Base-by-base conservation (phyloP, 768 basidiomycete genomes). In the Lentinula sp. region DNA sequence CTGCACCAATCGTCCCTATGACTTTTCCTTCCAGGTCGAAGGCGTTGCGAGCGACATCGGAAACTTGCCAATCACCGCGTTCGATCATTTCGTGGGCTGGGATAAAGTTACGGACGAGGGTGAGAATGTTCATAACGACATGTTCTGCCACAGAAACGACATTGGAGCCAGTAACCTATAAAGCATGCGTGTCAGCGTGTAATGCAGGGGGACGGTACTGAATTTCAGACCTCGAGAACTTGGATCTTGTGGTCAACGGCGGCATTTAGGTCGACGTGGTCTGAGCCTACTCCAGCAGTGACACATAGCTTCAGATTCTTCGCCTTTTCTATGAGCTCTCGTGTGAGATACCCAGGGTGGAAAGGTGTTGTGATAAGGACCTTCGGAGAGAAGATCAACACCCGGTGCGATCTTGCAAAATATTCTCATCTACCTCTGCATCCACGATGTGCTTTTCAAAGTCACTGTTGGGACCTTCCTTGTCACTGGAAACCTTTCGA, bases 111-210 rank as follows among this genome's bases (percentile, higher is more conserved):
- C 93, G 84, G 70, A 96, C 93, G 61, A 95, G 87, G 42, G 91
- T 76, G 51, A 96, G 85, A 65, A 96, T 95, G 72, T 85, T 87
- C 92, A 94, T 94, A 60, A 93, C 74, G 62, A 92, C 92, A 71
- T 93, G 91, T 74, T 95, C 94, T 51, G 93, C 93, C 46, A 95
- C 94, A 10, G 91, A 93, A 56, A 88, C 87, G 55, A 95, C 93
- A 68, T 94, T 95, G 21, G 89, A 92, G 42, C 93, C 93, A 28
- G 92, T 88, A 37, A 95, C 89, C 76, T 84, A 57, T 16, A 31
- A 21, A 39, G 2, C 1, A 42, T 55, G 18, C 13, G 23, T 4
- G 28, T 43, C 4, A 57, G 48, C 34, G 53, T 39, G n/a, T 23
- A 48, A 32, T 65, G 60, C 59, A 66, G 42, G 57, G 62, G 58